Evolutionary conservation across 768 basidiomycete species (phyloP), one percentile per base, ranked within the genome.

Genomic region (Trametes punicea): DNA sequence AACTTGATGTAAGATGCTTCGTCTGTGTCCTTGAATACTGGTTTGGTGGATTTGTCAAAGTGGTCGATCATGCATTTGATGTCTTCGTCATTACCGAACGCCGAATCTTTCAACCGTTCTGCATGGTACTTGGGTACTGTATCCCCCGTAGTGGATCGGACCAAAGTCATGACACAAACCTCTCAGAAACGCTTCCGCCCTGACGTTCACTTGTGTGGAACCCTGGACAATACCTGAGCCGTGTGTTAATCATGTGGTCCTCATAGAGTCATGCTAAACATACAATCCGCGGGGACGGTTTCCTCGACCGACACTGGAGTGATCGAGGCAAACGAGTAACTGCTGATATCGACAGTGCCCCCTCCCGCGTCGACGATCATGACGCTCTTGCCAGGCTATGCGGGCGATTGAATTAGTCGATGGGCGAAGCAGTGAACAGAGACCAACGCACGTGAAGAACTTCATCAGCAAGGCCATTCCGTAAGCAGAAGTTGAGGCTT

Each of bases 401-500:
- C 16, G 8, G 6, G 7, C n/a, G 6, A 18, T 15, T 9, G 18
- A 18, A n/a, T n/a, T 13, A 31, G 31, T 31, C 8, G 13, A 13
- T 31, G 7, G 31, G 8, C 7, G 31, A 31, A 13, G 31, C 31
- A 8, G 31, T 13, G 31, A 31, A 31, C 8, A 31, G 31, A 8
- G 7, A 13, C 7, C 13, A 8, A 31, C 65, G 2, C 38, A 75
- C 74, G 60, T 70, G 63, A 47, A 74, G 64, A 0, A 67, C 65
- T 13, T 78, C 73, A 5, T 68, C 72, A 1, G 75, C 72, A 11
- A 81, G 57, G 0, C 79, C 75, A 51, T 73, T 78, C 27, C 73
- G 69, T 18, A 84, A 72, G 51, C 82, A 83, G 61, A 75, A 84
- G 58, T 85, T 79, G 11, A 84, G 64, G 60, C 80, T 81, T 0